Conservation (phyloP, 257 asterid genomes). For the Solanum pinnatisectum region DNA sequence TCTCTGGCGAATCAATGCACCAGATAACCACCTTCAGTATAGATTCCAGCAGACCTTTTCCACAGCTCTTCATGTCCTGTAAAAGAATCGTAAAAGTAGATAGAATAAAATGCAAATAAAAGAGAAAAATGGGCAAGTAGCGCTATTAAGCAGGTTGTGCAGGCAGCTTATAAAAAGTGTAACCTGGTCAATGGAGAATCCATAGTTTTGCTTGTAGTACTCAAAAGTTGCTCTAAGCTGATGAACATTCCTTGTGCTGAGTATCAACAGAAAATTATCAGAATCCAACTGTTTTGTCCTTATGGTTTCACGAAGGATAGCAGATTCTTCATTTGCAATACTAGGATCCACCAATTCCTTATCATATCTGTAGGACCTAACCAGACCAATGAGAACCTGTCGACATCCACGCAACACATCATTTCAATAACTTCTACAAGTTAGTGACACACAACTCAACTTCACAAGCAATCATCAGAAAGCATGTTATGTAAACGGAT, state of each 20-base stretch:
- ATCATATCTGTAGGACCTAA: conserved; percentile 68
- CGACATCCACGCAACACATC: background rate
- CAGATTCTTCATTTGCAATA: conserved; percentile 49
- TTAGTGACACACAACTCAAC: background rate
- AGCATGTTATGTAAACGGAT: background rate
- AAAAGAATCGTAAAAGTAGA: background rate
- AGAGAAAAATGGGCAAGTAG: background rate
- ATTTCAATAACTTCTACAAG: background rate
- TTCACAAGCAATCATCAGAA: background rate
- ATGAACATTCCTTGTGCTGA: conserved; percentile 53
- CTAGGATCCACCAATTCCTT: conserved; percentile 40
- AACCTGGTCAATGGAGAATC: conserved; percentile 58
- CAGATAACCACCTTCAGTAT: conserved; percentile 47
- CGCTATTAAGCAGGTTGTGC: background rate
- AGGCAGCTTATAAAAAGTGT: background rate
- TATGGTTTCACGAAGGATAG: conserved; percentile 38
- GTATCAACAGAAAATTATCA: conserved; percentile 36
- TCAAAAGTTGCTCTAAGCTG: conserved; percentile 68
- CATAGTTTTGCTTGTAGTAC: conserved; percentile 39
- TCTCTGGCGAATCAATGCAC: conserved; percentile 69
- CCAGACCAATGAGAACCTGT: conserved; percentile 59
- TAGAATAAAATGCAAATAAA: background rate
- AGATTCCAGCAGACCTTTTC: conserved; percentile 44
- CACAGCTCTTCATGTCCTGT: conserved; percentile 57
- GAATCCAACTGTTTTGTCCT: conserved; percentile 30